phyloP scores from a whole-genome alignment of 305 asterid species.

The Fraxinus sp. region DNA sequence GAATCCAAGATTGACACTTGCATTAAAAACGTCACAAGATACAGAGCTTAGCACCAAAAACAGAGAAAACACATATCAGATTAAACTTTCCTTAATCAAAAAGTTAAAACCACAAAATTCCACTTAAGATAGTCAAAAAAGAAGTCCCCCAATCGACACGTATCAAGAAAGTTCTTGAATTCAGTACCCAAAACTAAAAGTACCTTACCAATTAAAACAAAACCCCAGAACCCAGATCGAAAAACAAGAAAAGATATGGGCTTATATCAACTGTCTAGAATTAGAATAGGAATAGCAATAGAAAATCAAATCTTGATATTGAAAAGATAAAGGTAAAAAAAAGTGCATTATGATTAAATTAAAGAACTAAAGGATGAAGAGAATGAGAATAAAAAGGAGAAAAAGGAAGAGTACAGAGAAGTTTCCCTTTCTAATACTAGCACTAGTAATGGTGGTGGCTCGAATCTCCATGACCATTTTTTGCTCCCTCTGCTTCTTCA shows the following conservation, averaged over 20 bases:
- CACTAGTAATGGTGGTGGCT: conserved; percentile 49
- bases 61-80: conserved; percentile 34
- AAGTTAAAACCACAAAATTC: conserved; percentile 27
- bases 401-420: conserved; percentile 66
- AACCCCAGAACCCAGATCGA: conserved; percentile 46
- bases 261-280: conserved; percentile 30
- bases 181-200: conserved; percentile 22
- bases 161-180: conserved; percentile 25
- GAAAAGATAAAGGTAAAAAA: conserved; percentile 20
- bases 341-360: not conserved
- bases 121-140: not conserved
- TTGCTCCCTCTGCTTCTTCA: conserved; percentile 42
- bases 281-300: conserved; percentile 17
- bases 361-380: conserved; percentile 65
- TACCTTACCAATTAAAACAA: conserved; percentile 16
- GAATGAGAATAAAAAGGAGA: conserved; percentile 72
- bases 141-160: conserved; percentile 27
- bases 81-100: conserved; percentile 32
- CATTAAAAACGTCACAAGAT: conserved; percentile 49
- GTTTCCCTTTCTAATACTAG: conserved; percentile 42
- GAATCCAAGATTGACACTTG: conserved; percentile 47
- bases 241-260: conserved; percentile 33
- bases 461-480: conserved; percentile 61
- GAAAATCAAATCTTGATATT: conserved; percentile 30
- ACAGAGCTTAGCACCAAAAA: conserved; percentile 42